Percentiles rank a stretch among this genome's conserved stretches.
Conservation (phyloP, 352 stramenopile species). For the Phytopythium kandeliae region DNA sequence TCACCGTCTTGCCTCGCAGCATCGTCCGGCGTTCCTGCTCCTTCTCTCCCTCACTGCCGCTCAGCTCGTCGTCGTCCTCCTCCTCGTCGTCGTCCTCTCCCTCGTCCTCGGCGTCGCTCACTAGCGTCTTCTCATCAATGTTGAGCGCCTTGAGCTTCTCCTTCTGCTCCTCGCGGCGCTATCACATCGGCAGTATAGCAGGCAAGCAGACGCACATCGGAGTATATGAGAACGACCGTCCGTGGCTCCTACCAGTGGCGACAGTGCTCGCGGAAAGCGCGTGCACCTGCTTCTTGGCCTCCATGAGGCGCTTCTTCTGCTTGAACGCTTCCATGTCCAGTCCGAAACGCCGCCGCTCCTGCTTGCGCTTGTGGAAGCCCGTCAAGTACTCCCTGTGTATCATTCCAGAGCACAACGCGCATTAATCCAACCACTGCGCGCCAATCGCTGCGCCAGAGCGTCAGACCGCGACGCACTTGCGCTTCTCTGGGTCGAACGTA, state of each 20-base stretch:
- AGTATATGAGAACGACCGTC: no score
- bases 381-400: conserved; percentile 84
- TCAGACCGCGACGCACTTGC: conserved; percentile 72
- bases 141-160: conserved; percentile 56
- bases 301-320: conserved; percentile 76
- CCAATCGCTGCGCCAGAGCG: no score
- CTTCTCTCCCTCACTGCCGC: conserved; percentile 24
- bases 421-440: no score
- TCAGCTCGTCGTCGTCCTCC: conserved; percentile 22
- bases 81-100: conserved; percentile 17
- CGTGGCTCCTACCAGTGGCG: neutral
- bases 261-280: neutral
- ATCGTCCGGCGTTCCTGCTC: conserved; percentile 20
- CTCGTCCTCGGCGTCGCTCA: conserved; percentile 17
- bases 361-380: conserved; percentile 85
- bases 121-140: conserved; percentile 37
- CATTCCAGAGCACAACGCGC: no score
- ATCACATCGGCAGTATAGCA: neutral
- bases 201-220: neutral
- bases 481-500: conserved; percentile 84
- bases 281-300: conserved; percentile 69
- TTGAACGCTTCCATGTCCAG: conserved; percentile 89
- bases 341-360: conserved; percentile 79
- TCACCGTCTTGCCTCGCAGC: conserved; percentile 28
- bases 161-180: conserved; percentile 77